Conservation (phyloP, 2,329 filamentous ascomycete species). For the Ascomycota sp. region DNA sequence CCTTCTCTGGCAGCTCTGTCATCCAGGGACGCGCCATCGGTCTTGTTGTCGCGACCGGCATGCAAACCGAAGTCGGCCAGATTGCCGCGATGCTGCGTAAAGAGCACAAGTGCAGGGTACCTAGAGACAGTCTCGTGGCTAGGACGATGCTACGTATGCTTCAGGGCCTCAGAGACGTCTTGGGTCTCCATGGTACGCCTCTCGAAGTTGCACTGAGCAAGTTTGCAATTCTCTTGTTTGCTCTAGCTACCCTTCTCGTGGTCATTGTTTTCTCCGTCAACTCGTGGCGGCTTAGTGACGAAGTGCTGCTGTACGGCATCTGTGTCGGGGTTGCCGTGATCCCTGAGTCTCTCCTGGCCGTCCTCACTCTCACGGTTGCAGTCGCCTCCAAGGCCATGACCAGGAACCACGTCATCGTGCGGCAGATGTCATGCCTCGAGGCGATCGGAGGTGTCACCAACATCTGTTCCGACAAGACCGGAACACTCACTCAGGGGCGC, state of each 20-base stretch:
- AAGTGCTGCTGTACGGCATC: constrained; percentile 38
- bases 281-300: constrained; percentile 27
- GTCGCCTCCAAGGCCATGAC: constrained; percentile 43
- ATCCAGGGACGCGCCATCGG: constrained; percentile 47
- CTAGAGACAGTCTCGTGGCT: constrained; percentile 18
- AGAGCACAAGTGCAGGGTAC: constrained; percentile 23
- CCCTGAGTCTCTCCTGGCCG: constrained; percentile 43
- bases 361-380: constrained; percentile 49
- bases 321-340: constrained; percentile 41
- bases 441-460: constrained; percentile 47
- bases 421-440: constrained; percentile 41
- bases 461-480: constrained; percentile 50
- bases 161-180: constrained; percentile 26
- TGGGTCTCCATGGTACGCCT: constrained; percentile 54
- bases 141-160: constrained; percentile 18
- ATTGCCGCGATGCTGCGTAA: constrained; percentile 51
- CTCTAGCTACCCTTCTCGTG: constrained; percentile 38
- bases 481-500: constrained; percentile 41
- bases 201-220: constrained; percentile 69
- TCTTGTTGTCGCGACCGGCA: constrained; percentile 46
- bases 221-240: constrained; percentile 62
- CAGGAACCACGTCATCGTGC: constrained; percentile 40
- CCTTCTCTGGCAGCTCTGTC: constrained; percentile 49
- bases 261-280: constrained; percentile 39
- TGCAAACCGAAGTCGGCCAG: constrained; percentile 53